Evolutionary conservation across 805 yeast genomes (phyloP), one percentile per base, ranked within the genome.

Genomic region (Zygoascus bituminiphila): DNA sequence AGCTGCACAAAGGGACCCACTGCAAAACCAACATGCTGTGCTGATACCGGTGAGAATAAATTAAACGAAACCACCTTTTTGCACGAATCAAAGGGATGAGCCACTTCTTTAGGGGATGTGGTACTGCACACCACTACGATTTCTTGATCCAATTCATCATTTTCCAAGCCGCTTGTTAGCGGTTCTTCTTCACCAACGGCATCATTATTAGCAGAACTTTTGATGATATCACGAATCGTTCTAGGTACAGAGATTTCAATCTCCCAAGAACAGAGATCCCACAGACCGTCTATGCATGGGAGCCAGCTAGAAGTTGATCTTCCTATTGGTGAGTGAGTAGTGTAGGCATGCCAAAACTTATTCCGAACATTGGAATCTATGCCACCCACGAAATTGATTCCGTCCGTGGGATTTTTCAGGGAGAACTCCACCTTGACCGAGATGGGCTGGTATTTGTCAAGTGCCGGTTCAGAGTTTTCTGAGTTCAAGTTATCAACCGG

Each of bases 1-100:
- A 79, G 68, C 47, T 77, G 76, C 38, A 81, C 81, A 62, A 91
- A 93, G 1, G 95, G 82, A 0, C 98, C 98, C 3, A 88, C 77
- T 0, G 95, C 89, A 82, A 95, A 93, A 0, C 98, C 98, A 19
- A 93, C 73, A 64, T 91, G 97, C 56, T 89, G 97, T 0, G 98
- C 87, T 33, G 95, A 82, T 1, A 88, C 84, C 0, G 98, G 96
- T 48, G 82, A 85, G 60, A 81, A 82, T 7, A 86, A 69, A 14
- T 82, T 79, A 72, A 81, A 91, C 19, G 79, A 73, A 44, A 78
- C 88, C 1, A 82, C 72, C 57, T 88, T 91, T 60, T 87, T 87
- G 3, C 83, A 73, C 31, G 76, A 62, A 62, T 88, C 95, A 4
- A 78, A 70, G 0, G 88, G 81, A 58, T 88, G 96, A 12, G 44